Evolutionary conservation across 768 basidiomycete species (phyloP), one percentile per base, ranked within the genome.

Genomic region (Nevesoporus exiguus): DNA sequence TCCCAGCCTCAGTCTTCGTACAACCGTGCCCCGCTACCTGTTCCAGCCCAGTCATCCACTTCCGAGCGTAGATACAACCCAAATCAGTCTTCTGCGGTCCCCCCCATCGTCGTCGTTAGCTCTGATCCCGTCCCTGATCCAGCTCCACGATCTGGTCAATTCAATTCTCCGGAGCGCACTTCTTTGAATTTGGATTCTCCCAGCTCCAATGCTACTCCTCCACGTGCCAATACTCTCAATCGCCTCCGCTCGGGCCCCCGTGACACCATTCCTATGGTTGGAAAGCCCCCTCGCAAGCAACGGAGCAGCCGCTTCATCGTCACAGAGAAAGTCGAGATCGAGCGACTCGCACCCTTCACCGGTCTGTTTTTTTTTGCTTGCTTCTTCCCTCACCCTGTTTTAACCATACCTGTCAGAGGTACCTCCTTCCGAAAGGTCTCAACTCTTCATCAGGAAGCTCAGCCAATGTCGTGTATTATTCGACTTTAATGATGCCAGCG

Each of bases 401-500:
- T 46, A 39, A 52, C 33, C 11, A 21, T 39, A 29, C 41, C 29
- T 34, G 25, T 47, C 44, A 98, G 97, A 99, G 77, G 95, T 89
- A 3, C 81, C 93, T 47, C 83, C 86, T 5, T 82, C 77, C 60
- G 97, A 98, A 70, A 87, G 96, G 33, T 85, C 92, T 31, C 86
- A 88, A 56, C 79, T 99, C 34, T 98, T 99, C 71, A 77, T 98
- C 66, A 92, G 81, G 73, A 99, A 99, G 73, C 80, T 99, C 50
- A 86, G 89, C 71, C 97, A 99, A 69, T 98, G 96, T 74, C 86
- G 90, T 52, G 94, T 98, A 58, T 76, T 99, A 39, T 99, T 99
- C 72, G 97, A 99, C 74, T 99, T 99, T 74, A 98, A 98, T 68
- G 97, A 99, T 69, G 90, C 94, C 43, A 95, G 90, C 64, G 80